Conservation (phyloP, 1,284 basidiomycete species). For the Ustilago sp. region DNA sequence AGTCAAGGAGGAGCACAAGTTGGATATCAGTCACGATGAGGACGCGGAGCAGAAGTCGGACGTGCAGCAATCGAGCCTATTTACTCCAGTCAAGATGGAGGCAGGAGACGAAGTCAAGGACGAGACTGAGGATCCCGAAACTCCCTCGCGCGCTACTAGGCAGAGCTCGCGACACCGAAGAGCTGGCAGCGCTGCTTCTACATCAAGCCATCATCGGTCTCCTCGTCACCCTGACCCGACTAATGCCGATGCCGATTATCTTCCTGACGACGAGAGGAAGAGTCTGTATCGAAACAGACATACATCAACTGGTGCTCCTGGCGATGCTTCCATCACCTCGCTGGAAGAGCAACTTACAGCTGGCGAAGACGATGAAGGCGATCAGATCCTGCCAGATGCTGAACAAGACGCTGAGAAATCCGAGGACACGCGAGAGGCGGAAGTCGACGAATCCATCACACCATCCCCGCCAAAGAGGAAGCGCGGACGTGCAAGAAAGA, state of each 20-base stretch:
- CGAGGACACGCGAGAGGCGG: neutral
- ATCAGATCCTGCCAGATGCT: neutral
- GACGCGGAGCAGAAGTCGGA: slow-evolving; percentile 3
- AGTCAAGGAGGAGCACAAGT: neutral
- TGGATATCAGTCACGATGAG: neutral
- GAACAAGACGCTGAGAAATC: neutral
- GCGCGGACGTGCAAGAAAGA: slow-evolving; percentile 26
- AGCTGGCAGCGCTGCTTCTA: slow-evolving; percentile 25
- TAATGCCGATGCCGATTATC: slow-evolving; percentile 42
- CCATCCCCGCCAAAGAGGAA: slow-evolving; percentile 14
- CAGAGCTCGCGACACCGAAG: slow-evolving; percentile 21
- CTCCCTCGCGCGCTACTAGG: slow-evolving; percentile 18
- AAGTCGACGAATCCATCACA: neutral
- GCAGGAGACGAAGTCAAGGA: slow-evolving; percentile 2
- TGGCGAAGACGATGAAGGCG: slow-evolving; percentile 3
- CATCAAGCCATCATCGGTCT: slow-evolving; percentile 36
- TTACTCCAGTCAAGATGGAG: neutral
- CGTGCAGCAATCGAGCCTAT: neutral
- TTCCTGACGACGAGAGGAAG: slow-evolving; percentile 43
- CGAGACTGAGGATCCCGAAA: slow-evolving; percentile 1
- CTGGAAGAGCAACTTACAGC: slow-evolving; percentile 26
- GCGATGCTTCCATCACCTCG: slow-evolving; percentile 36
- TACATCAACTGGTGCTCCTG: slow-evolving; percentile 8
- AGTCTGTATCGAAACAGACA: slow-evolving; percentile 26
- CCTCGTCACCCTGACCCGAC: slow-evolving; percentile 33